Evolutionary conservation across 345 rosid species (phyloP).

Genomic region (Heritiera littoralis): DNA sequence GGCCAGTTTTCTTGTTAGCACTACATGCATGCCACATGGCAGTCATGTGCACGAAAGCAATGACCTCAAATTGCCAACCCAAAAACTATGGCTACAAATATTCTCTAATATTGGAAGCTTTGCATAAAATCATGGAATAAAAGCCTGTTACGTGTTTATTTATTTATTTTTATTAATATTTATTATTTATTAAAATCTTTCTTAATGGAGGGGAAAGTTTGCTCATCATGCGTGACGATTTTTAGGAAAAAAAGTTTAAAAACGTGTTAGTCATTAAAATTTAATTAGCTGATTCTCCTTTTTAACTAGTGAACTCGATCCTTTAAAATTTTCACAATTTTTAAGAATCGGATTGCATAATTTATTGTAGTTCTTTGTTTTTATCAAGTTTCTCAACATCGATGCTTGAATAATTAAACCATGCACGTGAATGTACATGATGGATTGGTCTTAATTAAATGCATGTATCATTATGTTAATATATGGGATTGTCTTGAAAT

Average conservation of each 20-base stretch:
- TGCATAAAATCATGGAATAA: slow-evolving; percentile 16
- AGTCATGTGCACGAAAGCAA: slow-evolving; percentile 24
- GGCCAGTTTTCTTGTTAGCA: neutral
- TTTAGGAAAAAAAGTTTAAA: neutral
- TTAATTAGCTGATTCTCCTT: neutral
- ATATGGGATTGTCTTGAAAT: too few relatives aligned
- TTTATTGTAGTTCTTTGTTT: neutral
- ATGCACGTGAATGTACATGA: neutral
- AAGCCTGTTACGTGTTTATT: neutral
- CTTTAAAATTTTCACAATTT: neutral
- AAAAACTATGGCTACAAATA: neutral
- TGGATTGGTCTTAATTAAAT: too few relatives aligned
- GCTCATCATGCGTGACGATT: slow-evolving; percentile 21
- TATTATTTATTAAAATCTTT: neutral
- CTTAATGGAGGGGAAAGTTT: slow-evolving; percentile 14
- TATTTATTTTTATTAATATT: too few relatives aligned
- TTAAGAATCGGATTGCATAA: neutral
- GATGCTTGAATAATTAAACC: neutral
- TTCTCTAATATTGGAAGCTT: slow-evolving; percentile 11
- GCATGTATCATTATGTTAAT: neutral
- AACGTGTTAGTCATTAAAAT: neutral
- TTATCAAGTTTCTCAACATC: neutral
- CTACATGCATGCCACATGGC: slow-evolving; percentile 16
- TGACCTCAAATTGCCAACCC: neutral
- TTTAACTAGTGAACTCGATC: neutral